Conservation (phyloP, 768 basidiomycete species). For the Lactifluus hygrophoroides region DNA sequence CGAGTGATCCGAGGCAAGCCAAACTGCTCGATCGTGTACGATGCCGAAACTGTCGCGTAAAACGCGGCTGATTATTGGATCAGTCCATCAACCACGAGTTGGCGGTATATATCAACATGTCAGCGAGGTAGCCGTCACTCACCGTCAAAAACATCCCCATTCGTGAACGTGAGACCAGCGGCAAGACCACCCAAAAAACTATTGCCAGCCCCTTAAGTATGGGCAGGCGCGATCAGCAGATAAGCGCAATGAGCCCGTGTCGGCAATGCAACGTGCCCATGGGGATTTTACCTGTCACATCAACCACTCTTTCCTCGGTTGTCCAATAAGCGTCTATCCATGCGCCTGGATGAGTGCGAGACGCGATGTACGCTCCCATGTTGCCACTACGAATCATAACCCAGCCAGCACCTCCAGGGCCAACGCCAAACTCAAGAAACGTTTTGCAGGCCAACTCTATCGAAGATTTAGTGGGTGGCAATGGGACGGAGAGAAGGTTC, state of each 20-base stretch:
- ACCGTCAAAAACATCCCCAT: constrained; percentile 64
- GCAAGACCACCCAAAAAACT: constrained; percentile 79
- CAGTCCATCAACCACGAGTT: not conserved
- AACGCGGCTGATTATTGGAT: constrained; percentile 42
- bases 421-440: constrained; percentile 56
- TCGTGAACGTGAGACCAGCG: constrained; percentile 52
- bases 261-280: constrained; percentile 2
- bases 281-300: constrained; percentile 62
- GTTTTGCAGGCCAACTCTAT: constrained; percentile 61
- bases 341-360: constrained; percentile 30
- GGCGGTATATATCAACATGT: constrained; percentile 16
- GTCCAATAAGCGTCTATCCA: constrained; percentile 80
- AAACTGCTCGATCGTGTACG: constrained; percentile 73
- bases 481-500: constrained; percentile 46
- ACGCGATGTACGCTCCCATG: constrained; percentile 61
- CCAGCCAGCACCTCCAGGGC: constrained; percentile 38
- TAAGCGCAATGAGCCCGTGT: constrained; percentile 3
- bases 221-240: not conserved
- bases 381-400: constrained; percentile 71
- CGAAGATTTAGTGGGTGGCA: constrained; percentile 38
- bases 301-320: constrained; percentile 47
- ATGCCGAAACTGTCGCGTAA: constrained; percentile 76
- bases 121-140: not conserved
- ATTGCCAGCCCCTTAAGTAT: constrained; percentile 72
- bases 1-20: constrained; percentile 54